A percentile compares a stretch with the other conserved stretches of the same genome.
Evolutionary conservation across 2,329 filamentous ascomycete genomes (phyloP).

Genomic region (Paraphaeosphaeria sporulosa): DNA sequence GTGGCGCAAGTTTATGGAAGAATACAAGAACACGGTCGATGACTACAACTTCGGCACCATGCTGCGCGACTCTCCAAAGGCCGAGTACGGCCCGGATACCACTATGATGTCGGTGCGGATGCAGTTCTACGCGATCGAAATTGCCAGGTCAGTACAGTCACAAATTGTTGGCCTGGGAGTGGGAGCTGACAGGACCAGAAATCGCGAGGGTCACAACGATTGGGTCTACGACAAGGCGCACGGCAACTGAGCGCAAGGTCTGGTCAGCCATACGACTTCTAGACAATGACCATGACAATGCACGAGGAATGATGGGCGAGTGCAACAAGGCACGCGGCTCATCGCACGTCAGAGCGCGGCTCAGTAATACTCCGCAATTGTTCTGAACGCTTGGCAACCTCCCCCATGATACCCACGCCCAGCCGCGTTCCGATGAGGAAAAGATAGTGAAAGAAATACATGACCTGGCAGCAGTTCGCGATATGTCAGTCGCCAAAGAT

Average conservation of each 20-base stretch:
- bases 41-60: constrained; percentile 99
- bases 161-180: neutral
- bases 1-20: constrained; percentile 94
- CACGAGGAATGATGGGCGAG: neutral
- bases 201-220: constrained; percentile 89
- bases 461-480: neutral
- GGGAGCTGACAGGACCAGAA: constrained; percentile 58
- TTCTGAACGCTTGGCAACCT: neutral
- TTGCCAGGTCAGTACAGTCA: constrained; percentile 63
- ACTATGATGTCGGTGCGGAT: constrained; percentile 89
- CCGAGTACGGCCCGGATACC: constrained; percentile 85
- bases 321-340: neutral
- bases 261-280: neutral
- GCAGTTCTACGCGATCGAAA: constrained; percentile 85
- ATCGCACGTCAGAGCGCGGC: neutral
- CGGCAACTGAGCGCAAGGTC: constrained; percentile 28
- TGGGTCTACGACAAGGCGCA: constrained; percentile 93
- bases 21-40: constrained; percentile 92
- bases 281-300: neutral
- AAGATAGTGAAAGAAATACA: neutral
- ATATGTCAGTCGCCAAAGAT: neutral
- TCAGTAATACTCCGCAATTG: neutral
- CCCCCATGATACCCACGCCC: constrained; percentile 10
- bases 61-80: constrained; percentile 77
- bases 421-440: neutral